Evolutionary conservation across 306 rosid genomes (phyloP), one percentile per base, ranked within the genome.

Genomic region (Pachyrhizus erosus): DNA sequence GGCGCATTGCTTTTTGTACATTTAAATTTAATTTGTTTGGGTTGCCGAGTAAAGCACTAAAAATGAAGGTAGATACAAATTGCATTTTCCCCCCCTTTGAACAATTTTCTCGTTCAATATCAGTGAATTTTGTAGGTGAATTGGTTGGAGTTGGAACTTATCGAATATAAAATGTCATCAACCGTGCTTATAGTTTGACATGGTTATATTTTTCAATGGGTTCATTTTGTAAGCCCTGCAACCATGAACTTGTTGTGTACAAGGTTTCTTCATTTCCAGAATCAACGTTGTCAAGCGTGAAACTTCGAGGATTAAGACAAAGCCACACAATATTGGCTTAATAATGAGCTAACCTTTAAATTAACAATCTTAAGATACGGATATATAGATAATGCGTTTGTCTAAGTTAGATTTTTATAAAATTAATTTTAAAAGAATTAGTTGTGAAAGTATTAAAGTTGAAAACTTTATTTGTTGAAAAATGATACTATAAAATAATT

Each of bases 1-100:
- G 92, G 79, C 73, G 67, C 81, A 77, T 87, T 87, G 71, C 34
- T 23, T 78, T 45, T 83, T 87, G 89, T 88, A 89, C 76, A 94
- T 90, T 74, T 79, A 21, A 71, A 80, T 86, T 80, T 64, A 78
- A 86, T 86, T 86, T 86, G 89, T 75, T 68, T 81, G 65, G 77
- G 86, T 84, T 29, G 85, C 68, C 20, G 84, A 81, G 87, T 81
- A 57, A 84, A 84, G 80, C 71, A 80, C 82, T 55, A 34, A 52
- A 75, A 78, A 45, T 26, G 78, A 15, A 81, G 29, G 65, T 77
- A 23, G 72, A 80, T 80, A 31, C 12, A 81, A 18, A 51, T 76
- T 76, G 80, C 57, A 39, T 27, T 15, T 64, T 31, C 18, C 34
- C 2, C 9, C 18, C 18, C 11, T 67, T 37, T 18, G 52, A 68